Conservation (phyloP, 208 protist species). For the Wallacemonas sp. region DNA sequence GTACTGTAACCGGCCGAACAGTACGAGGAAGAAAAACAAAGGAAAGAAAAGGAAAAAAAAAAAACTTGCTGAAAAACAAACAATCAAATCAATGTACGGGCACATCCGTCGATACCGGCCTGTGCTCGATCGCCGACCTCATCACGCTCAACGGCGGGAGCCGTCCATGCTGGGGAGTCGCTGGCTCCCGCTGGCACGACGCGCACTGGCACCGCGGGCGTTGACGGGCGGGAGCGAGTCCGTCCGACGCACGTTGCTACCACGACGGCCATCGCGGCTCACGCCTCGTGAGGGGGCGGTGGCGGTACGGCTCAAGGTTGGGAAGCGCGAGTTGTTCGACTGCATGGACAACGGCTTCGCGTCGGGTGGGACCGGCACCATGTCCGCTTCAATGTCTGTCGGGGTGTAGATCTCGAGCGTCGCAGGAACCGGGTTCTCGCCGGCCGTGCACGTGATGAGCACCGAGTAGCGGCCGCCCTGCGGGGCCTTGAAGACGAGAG, state of each 20-base stretch:
- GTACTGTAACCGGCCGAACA: not conserved
- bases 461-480: slow-evolving; percentile 70
- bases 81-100: not conserved
- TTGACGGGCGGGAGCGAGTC: slow-evolving; percentile 45
- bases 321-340: slow-evolving; percentile 48
- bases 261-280: slow-evolving; percentile 36
- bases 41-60: slow-evolving; percentile 1
- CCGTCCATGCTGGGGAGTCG: not conserved
- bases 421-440: slow-evolving; percentile 22
- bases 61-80: not conserved
- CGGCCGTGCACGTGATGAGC: slow-evolving; percentile 34
- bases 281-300: slow-evolving; percentile 46
- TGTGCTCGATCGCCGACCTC: no score
- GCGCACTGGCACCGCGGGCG: slow-evolving; percentile 34
- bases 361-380: slow-evolving; percentile 51
- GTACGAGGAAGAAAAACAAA: not conserved
- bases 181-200: slow-evolving; percentile 18
- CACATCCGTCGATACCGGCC: no score
- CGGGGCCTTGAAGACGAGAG: slow-evolving; percentile 64
- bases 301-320: slow-evolving; percentile 40
- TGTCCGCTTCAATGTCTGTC: slow-evolving; percentile 37
- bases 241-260: slow-evolving; percentile 34
- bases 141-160: not conserved
- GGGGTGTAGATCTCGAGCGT: slow-evolving; percentile 59
- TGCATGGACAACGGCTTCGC: slow-evolving; percentile 51